phyloP scores from a whole-genome alignment of 495 filamentous ascomycete genomes.

The Xylaria castorea region DNA sequence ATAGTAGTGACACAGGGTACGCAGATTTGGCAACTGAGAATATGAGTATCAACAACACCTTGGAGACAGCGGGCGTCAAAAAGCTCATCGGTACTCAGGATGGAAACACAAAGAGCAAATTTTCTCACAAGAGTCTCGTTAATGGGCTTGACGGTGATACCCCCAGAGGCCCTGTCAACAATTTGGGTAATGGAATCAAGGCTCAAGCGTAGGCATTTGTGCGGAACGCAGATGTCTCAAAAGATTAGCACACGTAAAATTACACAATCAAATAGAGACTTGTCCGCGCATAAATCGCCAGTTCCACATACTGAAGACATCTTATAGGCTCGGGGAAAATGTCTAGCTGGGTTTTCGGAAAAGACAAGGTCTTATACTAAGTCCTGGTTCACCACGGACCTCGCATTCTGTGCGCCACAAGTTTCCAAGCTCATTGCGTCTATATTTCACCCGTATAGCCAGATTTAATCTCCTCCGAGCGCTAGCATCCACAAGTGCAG shows the following conservation, averaged over 20 bases:
- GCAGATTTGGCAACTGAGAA: constrained; percentile 33
- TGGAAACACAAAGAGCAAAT: not conserved
- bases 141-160: constrained; percentile 29
- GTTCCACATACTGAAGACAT: not conserved
- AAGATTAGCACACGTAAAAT: not conserved
- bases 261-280: not conserved
- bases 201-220: constrained; percentile 30
- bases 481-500: not conserved
- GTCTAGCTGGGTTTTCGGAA: not conserved
- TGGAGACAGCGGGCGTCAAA: not conserved
- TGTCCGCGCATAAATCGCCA: not conserved
- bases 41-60: constrained; percentile 5
- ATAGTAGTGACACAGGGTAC: constrained; percentile 64
- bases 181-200: constrained; percentile 26
- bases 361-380: not conserved
- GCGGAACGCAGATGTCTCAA: not conserved
- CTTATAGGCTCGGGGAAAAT: not conserved
- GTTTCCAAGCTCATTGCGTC: not conserved
- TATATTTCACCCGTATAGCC: not conserved
- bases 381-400: not conserved
- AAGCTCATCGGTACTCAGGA: not conserved
- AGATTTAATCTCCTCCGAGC: not conserved
- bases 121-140: constrained; percentile 13
- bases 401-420: not conserved
- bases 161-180: constrained; percentile 2